Percentiles rank a stretch among this genome's conserved stretches.
phyloP scores from a whole-genome alignment of 345 rosid genomes.

The Hypericum perforatum region DNA sequence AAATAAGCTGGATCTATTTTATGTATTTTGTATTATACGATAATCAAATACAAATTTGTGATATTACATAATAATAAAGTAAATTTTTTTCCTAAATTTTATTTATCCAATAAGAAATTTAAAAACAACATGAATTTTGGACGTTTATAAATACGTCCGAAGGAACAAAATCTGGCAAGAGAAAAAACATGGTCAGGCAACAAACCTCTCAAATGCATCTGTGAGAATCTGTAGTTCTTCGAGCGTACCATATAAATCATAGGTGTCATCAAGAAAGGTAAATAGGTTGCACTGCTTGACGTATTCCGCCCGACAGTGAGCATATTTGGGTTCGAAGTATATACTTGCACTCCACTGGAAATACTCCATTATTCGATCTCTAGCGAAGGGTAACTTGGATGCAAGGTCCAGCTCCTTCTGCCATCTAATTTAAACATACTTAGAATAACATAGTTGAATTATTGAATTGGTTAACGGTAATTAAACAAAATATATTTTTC shows the following conservation, averaged over 20 bases:
- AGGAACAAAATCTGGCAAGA: too few species aligned
- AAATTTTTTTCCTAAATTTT: too few species aligned
- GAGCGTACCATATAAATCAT: conserved; percentile 16
- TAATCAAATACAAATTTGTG: too few species aligned
- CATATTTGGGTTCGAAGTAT: conserved; percentile 9
- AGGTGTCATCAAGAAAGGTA: conserved; percentile 22
- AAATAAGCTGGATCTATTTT: too few species aligned
- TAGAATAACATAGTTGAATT: too few species aligned
- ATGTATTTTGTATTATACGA: too few species aligned
- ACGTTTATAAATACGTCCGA: too few species aligned
- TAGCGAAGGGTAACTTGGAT: conserved; percentile 1
- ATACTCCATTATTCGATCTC: conserved; percentile 16
- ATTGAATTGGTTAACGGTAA: too few species aligned
- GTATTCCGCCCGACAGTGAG: background rate
- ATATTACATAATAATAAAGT: too few species aligned
- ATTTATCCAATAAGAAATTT: too few species aligned
- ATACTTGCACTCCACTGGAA: background rate
- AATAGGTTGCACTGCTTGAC: conserved; percentile 8
- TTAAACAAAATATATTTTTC: too few species aligned
- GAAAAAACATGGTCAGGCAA: background rate
- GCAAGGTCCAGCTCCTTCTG: conserved; percentile 6
- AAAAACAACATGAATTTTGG: too few species aligned
- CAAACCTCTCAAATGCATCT: conserved; percentile 10
- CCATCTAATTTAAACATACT: conserved; percentile 6
- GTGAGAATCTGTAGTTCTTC: conserved; percentile 17